phyloP scores from a whole-genome alignment of 148 eudicot genomes.

The Nyssa sinensis region DNA sequence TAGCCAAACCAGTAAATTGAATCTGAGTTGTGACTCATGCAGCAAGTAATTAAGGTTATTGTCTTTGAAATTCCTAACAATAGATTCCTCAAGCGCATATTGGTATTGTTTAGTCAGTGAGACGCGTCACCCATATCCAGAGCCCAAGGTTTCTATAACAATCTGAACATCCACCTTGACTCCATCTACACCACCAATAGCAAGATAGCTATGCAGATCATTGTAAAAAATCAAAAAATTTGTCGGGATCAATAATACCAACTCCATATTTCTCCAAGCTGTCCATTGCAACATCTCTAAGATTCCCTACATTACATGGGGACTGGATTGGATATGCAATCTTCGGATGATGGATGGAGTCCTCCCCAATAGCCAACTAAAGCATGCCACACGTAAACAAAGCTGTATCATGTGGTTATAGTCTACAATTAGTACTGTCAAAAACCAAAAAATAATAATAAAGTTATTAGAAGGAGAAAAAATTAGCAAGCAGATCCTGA shows the following conservation, averaged over 20 bases:
- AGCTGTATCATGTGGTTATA: conserved; percentile 26
- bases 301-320: conserved; percentile 53
- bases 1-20: conserved; percentile 46
- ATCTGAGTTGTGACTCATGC: conserved; percentile 66
- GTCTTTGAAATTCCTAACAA: conserved; percentile 43
- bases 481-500: background rate
- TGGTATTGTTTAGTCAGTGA: conserved; percentile 43
- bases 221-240: conserved; percentile 47
- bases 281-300: conserved; percentile 68
- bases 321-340: conserved; percentile 58
- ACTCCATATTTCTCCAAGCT: conserved; percentile 58
- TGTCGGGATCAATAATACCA: conserved; percentile 49
- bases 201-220: conserved; percentile 58
- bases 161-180: conserved; percentile 67
- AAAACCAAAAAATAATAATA: background rate
- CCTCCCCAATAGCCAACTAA: conserved; percentile 71
- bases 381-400: conserved; percentile 62
- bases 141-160: conserved; percentile 56
- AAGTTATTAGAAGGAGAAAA: background rate
- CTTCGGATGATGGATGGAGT: conserved; percentile 49
- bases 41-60: conserved; percentile 53
- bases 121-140: conserved; percentile 58
- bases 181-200: conserved; percentile 55
- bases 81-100: conserved; percentile 51
- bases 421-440: background rate